These are phyloP conservation scores for Rhizoclosmatium sp. DNA, from an alignment of 192 early-diverging fungal species.

Conservation along the genomic window DNA sequence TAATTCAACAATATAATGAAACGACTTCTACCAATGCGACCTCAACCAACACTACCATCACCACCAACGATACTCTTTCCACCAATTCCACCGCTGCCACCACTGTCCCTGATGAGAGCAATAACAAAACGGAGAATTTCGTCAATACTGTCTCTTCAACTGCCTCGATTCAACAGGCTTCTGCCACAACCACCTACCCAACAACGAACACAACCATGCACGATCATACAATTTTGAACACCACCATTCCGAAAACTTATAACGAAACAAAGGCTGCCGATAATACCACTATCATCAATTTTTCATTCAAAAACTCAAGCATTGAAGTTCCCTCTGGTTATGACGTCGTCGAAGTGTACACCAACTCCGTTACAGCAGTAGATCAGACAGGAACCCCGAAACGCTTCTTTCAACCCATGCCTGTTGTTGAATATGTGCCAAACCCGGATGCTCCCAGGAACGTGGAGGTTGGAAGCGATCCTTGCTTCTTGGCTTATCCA, in stretches of 20 bases:
- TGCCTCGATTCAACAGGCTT: not conserved
- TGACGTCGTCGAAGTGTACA: constrained; percentile 7
- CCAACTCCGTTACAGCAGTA: not conserved
- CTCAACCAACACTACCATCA: not conserved
- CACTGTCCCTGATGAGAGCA: not conserved
- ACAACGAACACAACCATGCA: not conserved
- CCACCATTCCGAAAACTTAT: not conserved
- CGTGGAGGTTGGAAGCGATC: constrained; percentile 2
- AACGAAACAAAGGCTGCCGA: not conserved
- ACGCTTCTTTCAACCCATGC: constrained; percentile 1
- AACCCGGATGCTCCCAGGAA: constrained; percentile 12
- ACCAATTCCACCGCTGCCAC: not conserved
- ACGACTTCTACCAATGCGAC: not conserved
- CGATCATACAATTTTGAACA: not conserved
- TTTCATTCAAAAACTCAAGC: not conserved
- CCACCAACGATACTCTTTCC: not conserved
- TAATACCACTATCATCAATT: not conserved
- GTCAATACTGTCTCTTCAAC: not conserved
- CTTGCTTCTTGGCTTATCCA: constrained; percentile 12
- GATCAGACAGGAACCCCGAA: not conserved
- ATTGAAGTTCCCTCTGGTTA: constrained; percentile 18
- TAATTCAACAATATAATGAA: too few relatives aligned
- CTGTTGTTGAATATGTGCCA: not conserved
- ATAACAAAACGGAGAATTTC: not conserved
- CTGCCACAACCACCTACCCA: not conserved